A percentile compares a stretch with the other conserved stretches of the same genome.
These are phyloP conservation scores for Discostella stelligera DNA, from an alignment of 352 stramenopile species.

Conservation along the genomic window DNA sequence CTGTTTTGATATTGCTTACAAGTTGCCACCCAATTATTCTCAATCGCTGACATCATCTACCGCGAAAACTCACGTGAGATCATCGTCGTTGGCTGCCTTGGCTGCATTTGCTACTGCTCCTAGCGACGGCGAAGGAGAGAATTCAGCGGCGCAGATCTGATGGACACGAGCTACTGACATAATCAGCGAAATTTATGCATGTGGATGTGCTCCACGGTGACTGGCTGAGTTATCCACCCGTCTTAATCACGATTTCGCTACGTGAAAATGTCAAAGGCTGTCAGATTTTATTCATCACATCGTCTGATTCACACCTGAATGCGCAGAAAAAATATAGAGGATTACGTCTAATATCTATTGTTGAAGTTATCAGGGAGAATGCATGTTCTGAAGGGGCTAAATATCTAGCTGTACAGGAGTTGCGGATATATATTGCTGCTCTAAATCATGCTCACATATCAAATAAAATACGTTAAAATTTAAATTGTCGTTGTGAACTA, in stretches of 20 bases:
- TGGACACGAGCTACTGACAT: not conserved
- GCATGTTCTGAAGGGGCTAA: not conserved
- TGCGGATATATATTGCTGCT: too few species aligned
- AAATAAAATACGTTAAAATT: too few species aligned
- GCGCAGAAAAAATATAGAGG: too few species aligned
- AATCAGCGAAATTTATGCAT: too few species aligned
- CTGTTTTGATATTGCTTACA: slow-evolving; percentile 51
- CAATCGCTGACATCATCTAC: not conserved
- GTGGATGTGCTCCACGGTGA: not conserved
- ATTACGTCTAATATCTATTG: not conserved
- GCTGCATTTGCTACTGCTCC: not conserved
- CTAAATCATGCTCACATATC: too few species aligned
- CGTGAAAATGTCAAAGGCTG: too few species aligned
- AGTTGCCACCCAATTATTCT: slow-evolving; percentile 27
- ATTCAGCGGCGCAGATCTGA: not conserved
- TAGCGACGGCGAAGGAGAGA: not conserved
- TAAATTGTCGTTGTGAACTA: too few species aligned
- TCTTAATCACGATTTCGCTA: too few species aligned
- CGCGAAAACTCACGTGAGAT: not conserved
- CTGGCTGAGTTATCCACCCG: too few species aligned
- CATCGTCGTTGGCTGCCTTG: not conserved
- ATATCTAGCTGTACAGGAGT: not conserved
- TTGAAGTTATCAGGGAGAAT: not conserved
- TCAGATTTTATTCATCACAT: too few species aligned
- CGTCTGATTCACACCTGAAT: too few species aligned